A percentile compares a stretch with the other conserved stretches of the same genome.
Conservation (phyloP, 345 rosid species). For the Microcos paniculata region DNA sequence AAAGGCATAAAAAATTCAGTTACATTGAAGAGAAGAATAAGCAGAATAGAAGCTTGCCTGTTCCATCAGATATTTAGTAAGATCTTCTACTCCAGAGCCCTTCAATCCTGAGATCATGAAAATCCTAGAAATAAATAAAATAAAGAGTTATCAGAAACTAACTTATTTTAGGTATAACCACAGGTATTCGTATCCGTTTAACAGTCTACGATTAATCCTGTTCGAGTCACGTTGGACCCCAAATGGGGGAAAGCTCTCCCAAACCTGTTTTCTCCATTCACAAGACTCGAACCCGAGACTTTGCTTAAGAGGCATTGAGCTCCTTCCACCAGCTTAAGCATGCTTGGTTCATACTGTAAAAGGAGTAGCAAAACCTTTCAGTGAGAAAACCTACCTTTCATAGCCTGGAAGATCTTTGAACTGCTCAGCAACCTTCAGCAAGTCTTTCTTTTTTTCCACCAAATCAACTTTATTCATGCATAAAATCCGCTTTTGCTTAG, state of each 20-base stretch:
- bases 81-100: conserved; percentile 82
- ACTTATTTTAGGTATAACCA: too few species aligned
- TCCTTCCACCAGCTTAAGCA: too few species aligned
- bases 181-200: too few species aligned
- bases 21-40: not conserved
- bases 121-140: conserved; percentile 42
- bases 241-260: too few species aligned
- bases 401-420: conserved; percentile 79
- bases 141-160: not conserved
- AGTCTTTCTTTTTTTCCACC: conserved; percentile 75
- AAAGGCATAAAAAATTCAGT: conserved; percentile 5
- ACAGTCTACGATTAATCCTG: too few species aligned
- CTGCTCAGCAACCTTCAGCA: conserved; percentile 68
- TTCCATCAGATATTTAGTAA: conserved; percentile 62
- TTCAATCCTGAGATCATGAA: conserved; percentile 88
- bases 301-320: too few species aligned
- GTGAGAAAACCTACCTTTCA: conserved; percentile 53
- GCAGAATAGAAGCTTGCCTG: conserved; percentile 41
- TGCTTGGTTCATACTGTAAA: not conserved
- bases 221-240: too few species aligned
- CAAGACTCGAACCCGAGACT: too few species aligned
- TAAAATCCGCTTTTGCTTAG: conserved; percentile 71
- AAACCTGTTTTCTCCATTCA: too few species aligned
- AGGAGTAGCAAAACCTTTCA: not conserved
- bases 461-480: conserved; percentile 94